Evolutionary conservation across 2,329 filamentous ascomycete species (phyloP), one percentile per base, ranked within the genome.

Genomic region (Simplicillium sp.): DNA sequence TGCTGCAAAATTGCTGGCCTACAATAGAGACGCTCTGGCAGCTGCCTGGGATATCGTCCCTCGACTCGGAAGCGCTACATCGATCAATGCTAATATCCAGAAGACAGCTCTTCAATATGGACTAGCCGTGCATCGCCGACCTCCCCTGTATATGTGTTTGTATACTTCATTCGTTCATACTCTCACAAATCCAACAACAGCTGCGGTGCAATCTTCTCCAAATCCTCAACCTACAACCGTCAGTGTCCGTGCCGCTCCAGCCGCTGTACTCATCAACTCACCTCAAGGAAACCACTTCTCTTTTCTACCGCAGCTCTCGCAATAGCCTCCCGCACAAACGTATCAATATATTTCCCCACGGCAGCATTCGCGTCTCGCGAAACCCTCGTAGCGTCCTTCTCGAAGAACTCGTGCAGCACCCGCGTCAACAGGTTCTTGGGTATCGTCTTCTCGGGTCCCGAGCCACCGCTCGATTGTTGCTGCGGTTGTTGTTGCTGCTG

Each of bases 321-420:
- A 56, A 97, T 80, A 1, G 87, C 87, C 65, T 97, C 90, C 46
- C 84, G 74, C 40, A 95, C 84, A 63, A 96, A 97, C 0, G 90
- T 77, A 60, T 96, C 87, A 61, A 96, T 74, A 58, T 97, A 97
- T 63, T 83, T 87, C 12, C 80, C 83, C 44, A 89, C 75, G 1
- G 88, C 76, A 7, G 67, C 72, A 57, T 89, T 86, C 4, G 87
- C 87, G 54, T 88, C 84, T 51, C 77, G 81, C 7, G 81, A 80
- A 48, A 95, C 80, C 49, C 82, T 73, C 17, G 84, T 89, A 42
- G 75, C 73, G 37, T 83, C 75, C 45, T 74, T 71, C 50, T 82
- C 70, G 55, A 96, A 95, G 56, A 84, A 79, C 51, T 89, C 79
- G 56, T 94, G 82, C 29, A 96, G 67, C 3, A 96, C 65, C 29